A percentile compares a stretch with the other conserved stretches of the same genome.
Conservation (phyloP, 441 rosid genomes). For the Croton laevigatus region DNA sequence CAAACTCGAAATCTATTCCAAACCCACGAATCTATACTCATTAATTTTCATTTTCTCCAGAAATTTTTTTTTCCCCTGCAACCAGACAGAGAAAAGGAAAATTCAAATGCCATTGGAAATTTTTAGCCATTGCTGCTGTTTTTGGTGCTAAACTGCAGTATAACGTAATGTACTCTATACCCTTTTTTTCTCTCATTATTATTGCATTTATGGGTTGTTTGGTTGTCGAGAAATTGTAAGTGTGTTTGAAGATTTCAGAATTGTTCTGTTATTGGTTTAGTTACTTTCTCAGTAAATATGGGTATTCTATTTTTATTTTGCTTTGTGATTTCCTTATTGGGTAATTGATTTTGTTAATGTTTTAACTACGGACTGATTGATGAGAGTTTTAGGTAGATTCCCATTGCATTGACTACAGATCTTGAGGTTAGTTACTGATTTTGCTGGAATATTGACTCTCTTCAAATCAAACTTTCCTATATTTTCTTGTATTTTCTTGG, state of each 20-base stretch:
- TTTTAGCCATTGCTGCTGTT: constrained; percentile 2
- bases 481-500: constrained; percentile 2
- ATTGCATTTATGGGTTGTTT: constrained; percentile 5
- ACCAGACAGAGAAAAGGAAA: not conserved
- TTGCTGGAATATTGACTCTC: constrained; percentile 8
- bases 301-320: not conserved
- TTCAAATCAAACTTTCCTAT: not conserved
- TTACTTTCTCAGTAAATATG: constrained; percentile 14
- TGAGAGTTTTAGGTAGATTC: constrained; percentile 8
- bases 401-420: constrained; percentile 33
- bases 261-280: not conserved
- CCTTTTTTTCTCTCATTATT: constrained; percentile 13
- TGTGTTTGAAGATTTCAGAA: not conserved
- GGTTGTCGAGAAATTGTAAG: constrained; percentile 17
- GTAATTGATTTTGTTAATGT: not conserved
- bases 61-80: constrained; percentile 25
- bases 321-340: constrained; percentile 11
- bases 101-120: not conserved
- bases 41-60: constrained; percentile 25
- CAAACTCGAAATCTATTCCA: constrained; percentile 9
- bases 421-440: constrained; percentile 42
- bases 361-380: constrained; percentile 10
- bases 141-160: not conserved
- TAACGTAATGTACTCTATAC: constrained; percentile 26
- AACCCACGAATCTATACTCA: constrained; percentile 23